Conservation (phyloP, 768 basidiomycete genomes). For the Boletus sensibilis region DNA sequence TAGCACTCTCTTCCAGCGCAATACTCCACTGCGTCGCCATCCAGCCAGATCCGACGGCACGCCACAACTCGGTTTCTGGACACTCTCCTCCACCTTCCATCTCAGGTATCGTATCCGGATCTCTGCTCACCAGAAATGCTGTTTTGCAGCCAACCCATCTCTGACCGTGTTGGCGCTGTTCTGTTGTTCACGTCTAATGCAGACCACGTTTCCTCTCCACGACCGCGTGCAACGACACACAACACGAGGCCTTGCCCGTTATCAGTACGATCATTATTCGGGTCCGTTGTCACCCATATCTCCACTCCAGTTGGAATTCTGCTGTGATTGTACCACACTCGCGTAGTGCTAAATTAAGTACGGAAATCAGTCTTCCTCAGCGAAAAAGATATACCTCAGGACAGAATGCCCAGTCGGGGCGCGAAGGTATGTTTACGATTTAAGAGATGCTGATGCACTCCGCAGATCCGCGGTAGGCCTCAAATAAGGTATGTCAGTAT, state of each 20-base stretch:
- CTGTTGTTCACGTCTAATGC: not conserved
- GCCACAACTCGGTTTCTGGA: slow-evolving; percentile 2
- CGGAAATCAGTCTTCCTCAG: not conserved
- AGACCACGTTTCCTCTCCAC: not conserved
- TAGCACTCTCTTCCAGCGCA: slow-evolving; percentile 12
- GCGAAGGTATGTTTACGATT: slow-evolving; percentile 4
- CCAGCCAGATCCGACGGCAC: slow-evolving; percentile 2
- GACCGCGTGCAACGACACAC: not conserved
- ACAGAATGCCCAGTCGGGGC: slow-evolving; percentile 3
- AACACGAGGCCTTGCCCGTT: slow-evolving; percentile 6
- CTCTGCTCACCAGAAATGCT: not conserved
- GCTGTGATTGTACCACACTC: not conserved
- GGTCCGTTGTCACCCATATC: slow-evolving; percentile 9
- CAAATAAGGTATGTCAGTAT: slow-evolving; percentile 23
- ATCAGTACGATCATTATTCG: slow-evolving; percentile 13
- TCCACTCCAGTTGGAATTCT: not conserved
- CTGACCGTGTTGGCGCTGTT: not conserved
- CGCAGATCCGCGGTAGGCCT: slow-evolving; percentile 32
- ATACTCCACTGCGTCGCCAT: slow-evolving; percentile 10
- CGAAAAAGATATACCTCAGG: slow-evolving; percentile 16
- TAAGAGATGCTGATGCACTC: slow-evolving; percentile 4
- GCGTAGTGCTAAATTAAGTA: slow-evolving; percentile 2
- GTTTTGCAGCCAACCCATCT: not conserved
- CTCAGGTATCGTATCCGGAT: not conserved
- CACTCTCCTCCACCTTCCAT: slow-evolving; percentile 6